These are phyloP conservation scores for Danielia reshetovae DNA, from an alignment of 805 yeast species.

Conservation along the genomic window DNA sequence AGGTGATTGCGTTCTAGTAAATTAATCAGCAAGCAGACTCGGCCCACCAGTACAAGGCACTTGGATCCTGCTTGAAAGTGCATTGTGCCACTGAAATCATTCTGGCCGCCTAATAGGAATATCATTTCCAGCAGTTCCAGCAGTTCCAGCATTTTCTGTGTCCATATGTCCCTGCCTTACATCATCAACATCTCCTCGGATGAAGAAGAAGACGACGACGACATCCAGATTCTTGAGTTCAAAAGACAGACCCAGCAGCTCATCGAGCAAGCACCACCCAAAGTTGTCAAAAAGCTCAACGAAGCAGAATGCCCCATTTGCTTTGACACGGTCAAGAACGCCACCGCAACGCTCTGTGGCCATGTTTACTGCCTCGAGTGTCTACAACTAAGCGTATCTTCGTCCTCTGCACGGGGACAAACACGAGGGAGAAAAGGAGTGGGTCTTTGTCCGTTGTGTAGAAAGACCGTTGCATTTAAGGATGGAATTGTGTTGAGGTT, in stretches of 20 bases:
- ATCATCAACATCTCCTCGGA: conserved; percentile 15
- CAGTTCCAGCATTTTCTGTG: too few relatives aligned
- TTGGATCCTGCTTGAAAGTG: too few relatives aligned
- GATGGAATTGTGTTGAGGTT: conserved; percentile 25
- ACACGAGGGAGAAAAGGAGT: conserved; percentile 32
- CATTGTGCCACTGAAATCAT: too few relatives aligned
- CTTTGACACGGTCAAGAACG: conserved; percentile 36
- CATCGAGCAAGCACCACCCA: conserved; percentile 22
- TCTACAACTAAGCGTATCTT: conserved; percentile 36
- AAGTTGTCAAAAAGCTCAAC: conserved; percentile 26
- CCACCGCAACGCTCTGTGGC: conserved; percentile 42
- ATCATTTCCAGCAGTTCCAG: too few relatives aligned
- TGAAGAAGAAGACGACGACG: conserved; percentile 32
- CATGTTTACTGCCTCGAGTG: conserved; percentile 43
- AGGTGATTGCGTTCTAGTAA: too few relatives aligned
- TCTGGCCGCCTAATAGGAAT: too few relatives aligned
- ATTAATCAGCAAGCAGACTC: too few relatives aligned
- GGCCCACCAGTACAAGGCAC: too few relatives aligned
- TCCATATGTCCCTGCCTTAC: conserved; percentile 8
- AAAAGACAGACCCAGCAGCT: conserved; percentile 32
- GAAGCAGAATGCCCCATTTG: conserved; percentile 43
- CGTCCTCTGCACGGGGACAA: conserved; percentile 42
- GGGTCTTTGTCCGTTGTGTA: conserved; percentile 43
- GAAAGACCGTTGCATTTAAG: conserved; percentile 36
- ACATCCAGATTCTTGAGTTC: conserved; percentile 36